Conservation (phyloP, 2,329 filamentous ascomycete genomes). For the Curvularia sp. region DNA sequence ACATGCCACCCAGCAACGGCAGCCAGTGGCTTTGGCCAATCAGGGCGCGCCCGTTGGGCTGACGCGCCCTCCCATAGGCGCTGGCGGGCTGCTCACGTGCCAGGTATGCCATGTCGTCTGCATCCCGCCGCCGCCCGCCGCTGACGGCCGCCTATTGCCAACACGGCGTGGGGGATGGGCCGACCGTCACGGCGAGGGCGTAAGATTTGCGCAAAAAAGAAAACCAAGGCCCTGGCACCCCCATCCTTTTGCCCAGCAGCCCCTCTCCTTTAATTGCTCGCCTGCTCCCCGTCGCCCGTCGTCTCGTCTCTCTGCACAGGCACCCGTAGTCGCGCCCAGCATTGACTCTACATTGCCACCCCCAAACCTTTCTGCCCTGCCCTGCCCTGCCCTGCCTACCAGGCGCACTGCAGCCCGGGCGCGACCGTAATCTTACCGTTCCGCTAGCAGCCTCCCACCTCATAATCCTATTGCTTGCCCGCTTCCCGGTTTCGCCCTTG, state of each 20-base stretch:
- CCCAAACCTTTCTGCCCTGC: not conserved
- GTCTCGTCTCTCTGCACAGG: not conserved
- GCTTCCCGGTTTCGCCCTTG: slow-evolving; percentile 31
- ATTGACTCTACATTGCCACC: slow-evolving; percentile 11
- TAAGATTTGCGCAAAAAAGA: slow-evolving; percentile 10
- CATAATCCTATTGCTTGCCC: slow-evolving; percentile 29
- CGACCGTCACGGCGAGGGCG: not conserved
- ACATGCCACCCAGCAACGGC: not conserved
- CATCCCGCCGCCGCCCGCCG: slow-evolving; percentile 8
- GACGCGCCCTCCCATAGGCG: too few species aligned
- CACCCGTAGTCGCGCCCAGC: not conserved
- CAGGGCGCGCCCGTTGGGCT: too few species aligned
- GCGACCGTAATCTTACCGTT: slow-evolving; percentile 19
- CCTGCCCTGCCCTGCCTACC: not conserved
- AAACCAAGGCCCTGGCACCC: not conserved
- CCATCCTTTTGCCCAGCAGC: not conserved
- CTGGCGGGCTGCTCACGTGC: slow-evolving; percentile 13
- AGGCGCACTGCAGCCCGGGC: slow-evolving; percentile 13
- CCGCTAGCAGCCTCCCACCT: slow-evolving; percentile 19
- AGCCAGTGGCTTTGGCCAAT: too few species aligned
- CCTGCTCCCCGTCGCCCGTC: not conserved
- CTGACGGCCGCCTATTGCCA: slow-evolving; percentile 17
- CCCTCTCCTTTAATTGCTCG: not conserved
- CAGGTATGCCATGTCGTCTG: not conserved
- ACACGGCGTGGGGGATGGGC: slow-evolving; percentile 15